These are phyloP conservation scores for Heritiera littoralis DNA, from an alignment of 345 rosid genomes.

Conservation along the genomic window DNA sequence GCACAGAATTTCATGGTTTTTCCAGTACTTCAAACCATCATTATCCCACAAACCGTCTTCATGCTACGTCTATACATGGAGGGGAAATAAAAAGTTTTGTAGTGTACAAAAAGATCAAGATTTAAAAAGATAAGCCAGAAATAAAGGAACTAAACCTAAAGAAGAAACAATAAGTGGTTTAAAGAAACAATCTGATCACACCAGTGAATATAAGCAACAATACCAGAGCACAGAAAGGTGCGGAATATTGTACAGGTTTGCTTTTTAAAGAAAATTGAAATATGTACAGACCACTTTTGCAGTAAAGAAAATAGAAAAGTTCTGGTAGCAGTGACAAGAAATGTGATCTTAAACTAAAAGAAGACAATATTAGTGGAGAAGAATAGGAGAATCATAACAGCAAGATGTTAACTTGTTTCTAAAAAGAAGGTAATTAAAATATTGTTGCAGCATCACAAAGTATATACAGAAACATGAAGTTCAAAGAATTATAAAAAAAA, in stretches of 20 bases:
- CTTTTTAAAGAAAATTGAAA: background rate
- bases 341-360: background rate
- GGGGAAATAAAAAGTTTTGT: background rate
- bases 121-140: background rate
- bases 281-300: background rate
- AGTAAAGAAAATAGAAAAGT: background rate
- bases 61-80: background rate
- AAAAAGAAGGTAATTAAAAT: background rate
- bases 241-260: background rate
- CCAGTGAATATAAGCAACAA: background rate
- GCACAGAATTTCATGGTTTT: background rate
- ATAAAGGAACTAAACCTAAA: background rate
- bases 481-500: background rate
- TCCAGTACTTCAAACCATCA: background rate
- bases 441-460: background rate
- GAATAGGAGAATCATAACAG: conserved; percentile 1
- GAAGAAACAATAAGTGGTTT: background rate
- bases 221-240: background rate
- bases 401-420: background rate
- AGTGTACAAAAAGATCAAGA: no score
- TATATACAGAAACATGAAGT: conserved; percentile 1
- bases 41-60: background rate
- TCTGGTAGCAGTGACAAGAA: background rate
- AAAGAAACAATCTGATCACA: background rate
- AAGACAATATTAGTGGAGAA: background rate